phyloP scores from a whole-genome alignment of 768 basidiomycete genomes.

The Kwoniella sp. region DNA sequence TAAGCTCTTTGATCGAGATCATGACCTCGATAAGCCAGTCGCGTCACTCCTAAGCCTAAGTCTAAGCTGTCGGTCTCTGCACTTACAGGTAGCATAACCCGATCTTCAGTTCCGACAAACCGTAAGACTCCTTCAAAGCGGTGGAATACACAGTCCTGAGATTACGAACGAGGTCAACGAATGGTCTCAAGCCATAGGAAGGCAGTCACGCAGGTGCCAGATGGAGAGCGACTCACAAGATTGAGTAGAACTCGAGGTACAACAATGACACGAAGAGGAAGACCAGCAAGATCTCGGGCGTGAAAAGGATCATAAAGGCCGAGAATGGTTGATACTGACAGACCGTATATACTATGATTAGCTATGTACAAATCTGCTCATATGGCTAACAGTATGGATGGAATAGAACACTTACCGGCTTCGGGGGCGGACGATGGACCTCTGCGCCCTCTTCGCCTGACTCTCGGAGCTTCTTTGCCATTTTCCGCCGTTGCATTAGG shows the following conservation, averaged over 20 bases:
- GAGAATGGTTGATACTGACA: slow-evolving; percentile 49
- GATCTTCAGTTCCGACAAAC: slow-evolving; percentile 66
- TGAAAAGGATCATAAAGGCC: slow-evolving; percentile 49
- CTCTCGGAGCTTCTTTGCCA: slow-evolving; percentile 28
- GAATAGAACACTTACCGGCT: slow-evolving; percentile 35
- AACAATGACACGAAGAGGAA: slow-evolving; percentile 47
- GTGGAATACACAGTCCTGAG: slow-evolving; percentile 58
- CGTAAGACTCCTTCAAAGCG: slow-evolving; percentile 65
- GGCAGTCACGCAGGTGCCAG: too few relatives aligned
- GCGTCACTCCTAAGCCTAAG: too few relatives aligned
- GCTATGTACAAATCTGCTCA: neutral
- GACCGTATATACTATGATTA: too few relatives aligned
- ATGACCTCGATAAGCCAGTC: neutral
- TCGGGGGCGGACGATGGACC: slow-evolving; percentile 37
- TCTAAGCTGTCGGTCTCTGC: too few relatives aligned
- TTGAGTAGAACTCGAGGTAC: slow-evolving; percentile 52
- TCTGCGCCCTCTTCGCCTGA: slow-evolving; percentile 35
- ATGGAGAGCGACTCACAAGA: slow-evolving; percentile 37
- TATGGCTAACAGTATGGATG: too few relatives aligned
- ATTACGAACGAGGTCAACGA: neutral
- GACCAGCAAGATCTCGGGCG: slow-evolving; percentile 49
- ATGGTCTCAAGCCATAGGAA: too few relatives aligned
- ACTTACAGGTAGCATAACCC: slow-evolving; percentile 72
- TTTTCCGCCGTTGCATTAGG: slow-evolving; percentile 27
- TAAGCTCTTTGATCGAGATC: too few relatives aligned